A percentile compares a stretch with the other conserved stretches of the same genome.
These are phyloP conservation scores for Phytophthora pluvialis DNA, from an alignment of 352 stramenopile genomes.

Conservation along the genomic window DNA sequence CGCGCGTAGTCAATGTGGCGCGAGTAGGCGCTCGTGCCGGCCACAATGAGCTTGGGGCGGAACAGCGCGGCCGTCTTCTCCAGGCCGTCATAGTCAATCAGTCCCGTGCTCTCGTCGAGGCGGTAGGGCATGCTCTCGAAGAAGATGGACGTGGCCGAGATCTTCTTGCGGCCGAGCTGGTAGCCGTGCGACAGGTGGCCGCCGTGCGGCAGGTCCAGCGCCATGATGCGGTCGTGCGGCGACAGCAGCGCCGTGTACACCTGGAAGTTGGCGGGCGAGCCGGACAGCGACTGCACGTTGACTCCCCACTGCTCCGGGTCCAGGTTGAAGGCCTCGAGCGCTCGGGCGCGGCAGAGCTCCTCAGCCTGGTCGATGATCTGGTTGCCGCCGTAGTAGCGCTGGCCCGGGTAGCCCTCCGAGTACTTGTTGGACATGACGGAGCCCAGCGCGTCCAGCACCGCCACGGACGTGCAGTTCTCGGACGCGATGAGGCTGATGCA, in stretches of 20 bases:
- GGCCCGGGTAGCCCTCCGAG: conserved; percentile 97
- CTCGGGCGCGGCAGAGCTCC: conserved; percentile 96
- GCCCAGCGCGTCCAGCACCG: conserved; percentile 98
- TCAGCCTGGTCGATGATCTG: conserved; percentile 99
- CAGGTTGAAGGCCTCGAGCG: conserved; percentile 97
- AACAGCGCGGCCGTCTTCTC: conserved; percentile 94
- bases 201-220: conserved; percentile 98
- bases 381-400: conserved; percentile 98
- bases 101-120: conserved; percentile 94
- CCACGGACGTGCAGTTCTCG: conserved; percentile 99
- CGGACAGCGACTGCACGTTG: conserved; percentile 98
- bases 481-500: conserved; percentile 99
- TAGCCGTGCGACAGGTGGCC: conserved; percentile 99
- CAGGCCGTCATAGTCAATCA: conserved; percentile 99
- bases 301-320: conserved; percentile 96
- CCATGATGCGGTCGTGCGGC: conserved; percentile 99
- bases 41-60: conserved; percentile 98
- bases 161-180: conserved; percentile 99
- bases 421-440: conserved; percentile 99
- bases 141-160: conserved; percentile 98
- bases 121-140: conserved; percentile 99
- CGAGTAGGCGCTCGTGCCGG: conserved; percentile 98
- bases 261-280: conserved; percentile 99
- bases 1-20: conserved; percentile 99
- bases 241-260: conserved; percentile 98